Base-by-base conservation (phyloP, 192 early-diverging fungal species). In the Coemansia guatemalensis region DNA sequence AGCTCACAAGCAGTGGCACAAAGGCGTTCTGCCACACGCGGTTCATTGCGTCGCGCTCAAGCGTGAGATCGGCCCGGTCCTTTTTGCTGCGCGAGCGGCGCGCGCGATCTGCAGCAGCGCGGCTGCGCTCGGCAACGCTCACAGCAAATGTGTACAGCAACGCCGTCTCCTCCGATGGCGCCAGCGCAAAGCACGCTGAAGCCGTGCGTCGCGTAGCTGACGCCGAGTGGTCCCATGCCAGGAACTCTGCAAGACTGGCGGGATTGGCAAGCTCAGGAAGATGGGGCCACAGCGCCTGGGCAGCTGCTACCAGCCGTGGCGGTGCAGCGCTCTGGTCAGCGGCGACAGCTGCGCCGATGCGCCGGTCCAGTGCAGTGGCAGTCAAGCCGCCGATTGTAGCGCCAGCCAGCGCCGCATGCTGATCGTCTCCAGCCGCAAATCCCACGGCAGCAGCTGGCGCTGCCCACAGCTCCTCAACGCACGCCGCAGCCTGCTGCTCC, bases 151-250 rank as follows among this genome's bases (percentile, higher is more conserved):
- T 67, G 50, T 80, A 71, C 23, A 74, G 58, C 32, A 80, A 60
- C 49, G 71, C 68, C 1, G 71, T 68, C 53, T 80, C 77, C 58
- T 80, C 77, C 14, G 44, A 29, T 3, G 68, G 49, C 22, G 65
- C 60, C 9, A 80, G 50, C 5, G 68, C 60, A 54, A 66, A 79
- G 9, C 49, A 27, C 25, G 63, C 52, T 6, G 17, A 23, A 22
- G 27, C 60, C 6, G 55, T 41, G 24, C 51, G 48, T 4, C 20
- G 35, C 12, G 55, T 24, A 1, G 62, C 14, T 2, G 17, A 11
- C 6, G 70, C 61, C 41, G 77, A 64, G 48, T 80, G 77, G 62
- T 80, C 77, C 61, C 70, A 66, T 33, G 64, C 56, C 39, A 80
- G 54, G 49, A 68, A 74, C 52, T 54, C 60, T 5, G 77, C 67